Evolutionary conservation across 345 rosid species (phyloP), one percentile per base, ranked within the genome.

Genomic region (Syzygium aromaticum): DNA sequence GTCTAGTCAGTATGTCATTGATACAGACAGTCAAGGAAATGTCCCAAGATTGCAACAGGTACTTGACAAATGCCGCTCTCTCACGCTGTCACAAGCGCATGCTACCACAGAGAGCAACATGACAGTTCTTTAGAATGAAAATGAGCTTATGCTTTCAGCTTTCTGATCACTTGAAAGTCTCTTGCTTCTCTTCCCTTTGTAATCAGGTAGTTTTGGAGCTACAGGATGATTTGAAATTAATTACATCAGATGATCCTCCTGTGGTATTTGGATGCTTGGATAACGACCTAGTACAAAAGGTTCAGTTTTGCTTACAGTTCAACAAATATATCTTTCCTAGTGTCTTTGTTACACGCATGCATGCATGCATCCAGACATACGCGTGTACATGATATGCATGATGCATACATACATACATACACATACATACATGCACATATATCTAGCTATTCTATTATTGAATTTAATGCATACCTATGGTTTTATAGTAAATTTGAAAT

Each of bases 1-100:
- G 51, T 98, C 98, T 87, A 96, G 98, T 91, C 98, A 94, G 89
- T 98, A 94, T 91, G 98, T 96, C 87, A 94, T 98, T 52, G 99
- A 98, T 91, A 96, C 99, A 5, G 99, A 98, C 78, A 92, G 91
- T 91, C 94, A 95, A 88, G 99, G 99, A 56, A 91, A 95, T 88
- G 89, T 96, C 89, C 96, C 92, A 33, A 92, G 88, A 87, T 93
- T 94, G 88, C 99, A 98, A 87, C 96, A 92, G 96, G 99, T 95
- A 90, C 86, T 78, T 90, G 84, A 64, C 84, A 38, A 53, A 84
- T 49, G 54, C 88, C 25, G 87, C 87, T 40, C 86, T 84, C 77
- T 23, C 63, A 78, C 59, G n/a, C 88, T 51, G 15, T 67, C 54
- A 27, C 59, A 46, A 54, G 73, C 0, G 3, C 64, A 1, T 7